Percentiles rank a stretch among this genome's conserved stretches.
Conservation (phyloP, 257 asterid species). For the Solanum paucissectum region DNA sequence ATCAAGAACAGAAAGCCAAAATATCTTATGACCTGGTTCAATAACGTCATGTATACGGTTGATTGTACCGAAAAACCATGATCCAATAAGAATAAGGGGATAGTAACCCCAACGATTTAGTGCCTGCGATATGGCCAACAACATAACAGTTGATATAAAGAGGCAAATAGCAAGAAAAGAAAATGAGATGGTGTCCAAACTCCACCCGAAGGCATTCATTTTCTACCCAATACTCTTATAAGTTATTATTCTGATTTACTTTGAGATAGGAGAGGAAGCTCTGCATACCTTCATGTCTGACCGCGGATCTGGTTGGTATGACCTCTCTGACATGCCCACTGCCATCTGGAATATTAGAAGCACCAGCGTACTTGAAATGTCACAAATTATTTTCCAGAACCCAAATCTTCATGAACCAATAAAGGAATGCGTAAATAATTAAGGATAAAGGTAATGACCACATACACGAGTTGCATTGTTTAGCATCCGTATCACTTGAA, state of each 20-base stretch:
- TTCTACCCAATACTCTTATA: neutral
- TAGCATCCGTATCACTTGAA: conserved; percentile 97
- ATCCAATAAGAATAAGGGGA: conserved; percentile 91
- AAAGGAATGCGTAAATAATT: neutral
- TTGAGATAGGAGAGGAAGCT: neutral
- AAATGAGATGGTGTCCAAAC: neutral
- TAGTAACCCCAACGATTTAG: conserved; percentile 94
- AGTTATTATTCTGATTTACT: neutral
- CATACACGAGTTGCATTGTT: conserved; percentile 98
- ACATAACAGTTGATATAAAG: neutral
- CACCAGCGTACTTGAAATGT: conserved; percentile 5
- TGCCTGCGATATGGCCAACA: conserved; percentile 37
- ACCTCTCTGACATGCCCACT: conserved; percentile 82
- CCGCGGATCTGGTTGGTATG: conserved; percentile 60
- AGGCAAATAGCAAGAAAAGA: neutral
- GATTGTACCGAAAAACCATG: conserved; percentile 95
- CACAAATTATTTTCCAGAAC: neutral
- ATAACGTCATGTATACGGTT: conserved; percentile 90
- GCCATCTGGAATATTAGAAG: conserved; percentile 66
- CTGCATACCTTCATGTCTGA: conserved; percentile 66
- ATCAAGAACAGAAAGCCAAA: conserved; percentile 97
- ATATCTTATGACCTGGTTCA: conserved; percentile 78
- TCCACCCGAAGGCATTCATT: neutral
- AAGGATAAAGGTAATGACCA: conserved; percentile 6
- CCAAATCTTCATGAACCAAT: neutral